These are phyloP conservation scores for Penicillium paradoxum DNA, from an alignment of 495 filamentous ascomycete genomes.

Conservation along the genomic window DNA sequence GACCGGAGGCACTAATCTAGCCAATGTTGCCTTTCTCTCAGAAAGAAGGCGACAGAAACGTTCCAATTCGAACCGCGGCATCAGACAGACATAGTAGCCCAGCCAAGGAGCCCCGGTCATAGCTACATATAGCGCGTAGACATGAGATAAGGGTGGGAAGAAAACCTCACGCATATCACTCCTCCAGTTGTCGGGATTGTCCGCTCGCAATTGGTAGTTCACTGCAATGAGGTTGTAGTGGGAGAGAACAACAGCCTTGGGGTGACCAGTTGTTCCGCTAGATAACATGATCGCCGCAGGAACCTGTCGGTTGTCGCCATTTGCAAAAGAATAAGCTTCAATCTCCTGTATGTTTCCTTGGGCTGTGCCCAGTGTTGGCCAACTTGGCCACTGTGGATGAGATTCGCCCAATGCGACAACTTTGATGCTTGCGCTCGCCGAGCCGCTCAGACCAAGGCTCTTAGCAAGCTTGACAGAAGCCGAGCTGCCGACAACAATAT, in stretches of 20 bases:
- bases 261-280: conserved; percentile 72
- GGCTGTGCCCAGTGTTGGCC: background rate
- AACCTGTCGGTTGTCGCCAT: background rate
- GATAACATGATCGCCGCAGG: conserved; percentile 36
- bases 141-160: conserved; percentile 4
- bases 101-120: conserved; percentile 3
- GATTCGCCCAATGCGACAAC: background rate
- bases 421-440: background rate
- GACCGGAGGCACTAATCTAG: conserved; percentile 1
- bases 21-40: conserved; percentile 1
- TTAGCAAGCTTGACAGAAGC: background rate
- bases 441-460: background rate
- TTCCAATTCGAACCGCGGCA: conserved; percentile 9
- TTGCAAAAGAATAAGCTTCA: background rate
- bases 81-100: conserved; percentile 6
- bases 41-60: conserved; percentile 3
- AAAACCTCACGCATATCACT: conserved; percentile 1
- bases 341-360: background rate
- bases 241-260: conserved; percentile 76
- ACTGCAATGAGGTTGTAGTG: conserved; percentile 64
- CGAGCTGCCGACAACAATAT: conserved; percentile 37
- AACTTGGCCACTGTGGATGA: background rate
- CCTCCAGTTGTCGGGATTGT: conserved; percentile 1
- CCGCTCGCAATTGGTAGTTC: background rate
- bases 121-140: conserved; percentile 6